Conservation (phyloP, 208 protist genomes). For the Acanthamoeba culbertsoni region DNA sequence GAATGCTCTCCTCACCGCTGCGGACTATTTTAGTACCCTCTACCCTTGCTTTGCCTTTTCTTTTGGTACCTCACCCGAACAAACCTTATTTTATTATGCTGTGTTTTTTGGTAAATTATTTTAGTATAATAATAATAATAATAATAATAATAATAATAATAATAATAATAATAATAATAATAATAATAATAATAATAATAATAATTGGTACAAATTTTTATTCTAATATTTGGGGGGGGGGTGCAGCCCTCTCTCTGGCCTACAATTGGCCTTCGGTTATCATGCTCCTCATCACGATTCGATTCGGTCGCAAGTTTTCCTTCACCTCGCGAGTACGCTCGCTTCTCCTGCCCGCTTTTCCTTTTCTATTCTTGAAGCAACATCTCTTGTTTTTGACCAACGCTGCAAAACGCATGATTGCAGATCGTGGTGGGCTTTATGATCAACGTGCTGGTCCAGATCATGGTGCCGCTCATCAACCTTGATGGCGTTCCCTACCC, state of each 20-base stretch:
- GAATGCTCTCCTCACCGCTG: conserved; percentile 66
- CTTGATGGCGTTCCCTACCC: conserved; percentile 5
- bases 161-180: too few species aligned
- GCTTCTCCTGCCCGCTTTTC: not conserved
- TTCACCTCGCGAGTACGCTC: conserved; percentile 58
- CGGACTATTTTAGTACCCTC: conserved; percentile 53
- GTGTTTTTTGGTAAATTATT: not conserved
- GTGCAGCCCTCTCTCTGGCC: conserved; percentile 57
- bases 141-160: too few species aligned
- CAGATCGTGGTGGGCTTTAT: not conserved
- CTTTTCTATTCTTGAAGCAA: not conserved
- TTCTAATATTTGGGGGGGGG: not conserved
- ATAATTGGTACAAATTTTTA: too few species aligned
- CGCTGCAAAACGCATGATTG: not conserved
- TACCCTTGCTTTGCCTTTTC: conserved; percentile 60
- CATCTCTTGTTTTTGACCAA: not conserved
- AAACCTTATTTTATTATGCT: not conserved
- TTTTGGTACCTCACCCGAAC: not conserved
- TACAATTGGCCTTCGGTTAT: conserved; percentile 68
- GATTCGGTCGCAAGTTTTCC: conserved; percentile 58
- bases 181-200: too few species aligned
- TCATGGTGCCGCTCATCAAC: conserved; percentile 67
- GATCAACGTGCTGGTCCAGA: conserved; percentile 22
- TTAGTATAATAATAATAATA: too few species aligned
- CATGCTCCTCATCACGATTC: conserved; percentile 60